Evolutionary conservation across 352 stramenopile species (phyloP).

Genomic region (Thalassiosira tumida): DNA sequence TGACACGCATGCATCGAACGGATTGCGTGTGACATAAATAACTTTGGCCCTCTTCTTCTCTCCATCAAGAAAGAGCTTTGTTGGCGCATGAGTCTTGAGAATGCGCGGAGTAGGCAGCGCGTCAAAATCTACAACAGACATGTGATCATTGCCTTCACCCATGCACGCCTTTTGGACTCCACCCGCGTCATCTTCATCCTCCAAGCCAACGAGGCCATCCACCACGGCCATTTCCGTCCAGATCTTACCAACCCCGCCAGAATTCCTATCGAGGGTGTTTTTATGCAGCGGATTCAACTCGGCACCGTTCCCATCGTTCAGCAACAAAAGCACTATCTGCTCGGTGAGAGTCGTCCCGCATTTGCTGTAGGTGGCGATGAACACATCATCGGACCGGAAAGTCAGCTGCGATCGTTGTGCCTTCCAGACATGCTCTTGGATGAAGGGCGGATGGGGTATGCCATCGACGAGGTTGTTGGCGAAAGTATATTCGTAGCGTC

Average conservation of each 20-base stretch:
- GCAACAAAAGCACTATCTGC: slow-evolving; percentile 55
- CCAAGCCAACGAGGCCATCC: neutral
- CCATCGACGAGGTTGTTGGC: neutral
- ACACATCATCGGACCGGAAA: slow-evolving; percentile 39
- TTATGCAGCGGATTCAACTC: slow-evolving; percentile 54
- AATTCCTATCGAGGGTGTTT: slow-evolving; percentile 19
- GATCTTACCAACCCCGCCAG: slow-evolving; percentile 23
- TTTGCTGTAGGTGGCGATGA: slow-evolving; percentile 44
- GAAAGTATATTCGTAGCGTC: neutral
- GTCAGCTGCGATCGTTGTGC: slow-evolving; percentile 12
- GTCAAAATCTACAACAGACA: slow-evolving; percentile 22
- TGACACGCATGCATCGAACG: slow-evolving; percentile 42
- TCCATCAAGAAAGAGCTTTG: slow-evolving; percentile 34
- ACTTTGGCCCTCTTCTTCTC: slow-evolving; percentile 11
- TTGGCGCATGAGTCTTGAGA: slow-evolving; percentile 56
- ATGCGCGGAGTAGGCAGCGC: slow-evolving; percentile 26
- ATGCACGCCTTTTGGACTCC: slow-evolving; percentile 14
- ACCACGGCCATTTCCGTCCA: slow-evolving; percentile 57
- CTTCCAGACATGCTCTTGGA: neutral
- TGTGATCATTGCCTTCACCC: slow-evolving; percentile 36
- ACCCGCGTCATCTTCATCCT: neutral
- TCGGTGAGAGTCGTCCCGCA: slow-evolving; percentile 48
- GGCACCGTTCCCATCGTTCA: slow-evolving; percentile 36
- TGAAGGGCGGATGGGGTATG: slow-evolving; percentile 34
- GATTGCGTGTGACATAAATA: slow-evolving; percentile 42